Base-by-base conservation (phyloP, 1,284 basidiomycete species). In the Sanguinoderma infundibulare region DNA sequence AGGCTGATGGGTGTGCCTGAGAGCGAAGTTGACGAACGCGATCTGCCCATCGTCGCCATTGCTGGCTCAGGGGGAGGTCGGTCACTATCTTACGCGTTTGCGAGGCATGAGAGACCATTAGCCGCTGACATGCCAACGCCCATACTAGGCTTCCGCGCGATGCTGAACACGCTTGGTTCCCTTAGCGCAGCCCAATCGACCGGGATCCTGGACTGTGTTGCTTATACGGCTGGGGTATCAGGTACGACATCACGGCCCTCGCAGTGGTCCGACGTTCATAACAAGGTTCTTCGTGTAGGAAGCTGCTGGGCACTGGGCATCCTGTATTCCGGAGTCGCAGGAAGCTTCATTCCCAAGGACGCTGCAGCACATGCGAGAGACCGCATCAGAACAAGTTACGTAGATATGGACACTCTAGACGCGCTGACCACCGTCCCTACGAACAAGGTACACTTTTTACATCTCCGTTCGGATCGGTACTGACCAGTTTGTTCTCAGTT, bases 41-140 rank as follows among this genome's bases (percentile, higher is more conserved):
- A 81, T 62, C 38, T 81, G n/a, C 79, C 79, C 1, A 72, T 78
- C 5, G 73, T 81, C 4, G 77, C 77, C 0, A 72, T 81, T 28
- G 79, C 79, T 1, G 78, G 76, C 2, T 78, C 76, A 22, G 79
- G 79, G 6, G 79, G 79, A 57, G 79, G 78, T 68, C 62, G 61
- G 68, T 63, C 6, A 49, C 9, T 2, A 9, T 6, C 26, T 52
- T 20, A 36, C 17, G 17, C 15, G 32, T 12, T 50, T 39, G 38
- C n/a, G n/a, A n/a, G n/a, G 5, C 10, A 14, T 39, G 14, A 5
- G 38, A 14, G 38, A 17, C 14, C 10, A n/a, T 5, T 39, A 17
- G 8, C 38, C 38, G 38, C 38, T 39, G 38, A 39, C 38, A 17
- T n/a, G n/a, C 12, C 14, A 39, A 39, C 12, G 5, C 14, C 5